phyloP scores from a whole-genome alignment of 768 basidiomycete genomes.

The Leccinum truebloodii region DNA sequence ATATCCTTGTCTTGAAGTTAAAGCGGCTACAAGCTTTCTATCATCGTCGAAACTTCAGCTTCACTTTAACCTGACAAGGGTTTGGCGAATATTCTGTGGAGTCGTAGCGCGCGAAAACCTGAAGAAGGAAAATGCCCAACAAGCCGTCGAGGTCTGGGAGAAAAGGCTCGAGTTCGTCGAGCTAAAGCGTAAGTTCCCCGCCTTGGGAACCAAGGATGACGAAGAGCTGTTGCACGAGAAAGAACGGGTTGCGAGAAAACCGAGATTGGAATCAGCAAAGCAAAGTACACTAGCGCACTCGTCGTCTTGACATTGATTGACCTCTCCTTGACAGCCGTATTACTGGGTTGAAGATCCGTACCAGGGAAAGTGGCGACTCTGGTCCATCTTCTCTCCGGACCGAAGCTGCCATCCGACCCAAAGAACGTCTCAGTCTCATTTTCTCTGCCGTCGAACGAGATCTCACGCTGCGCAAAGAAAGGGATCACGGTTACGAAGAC shows the following conservation, averaged over 20 bases:
- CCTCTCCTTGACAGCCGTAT: conserved; percentile 38
- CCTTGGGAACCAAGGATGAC: conserved; percentile 61
- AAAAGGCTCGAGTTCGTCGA: conserved; percentile 73
- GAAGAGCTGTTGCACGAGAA: conserved; percentile 77
- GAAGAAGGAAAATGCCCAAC: conserved; percentile 66
- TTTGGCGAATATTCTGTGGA: background rate
- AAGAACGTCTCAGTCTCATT: conserved; percentile 63
- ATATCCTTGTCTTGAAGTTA: background rate
- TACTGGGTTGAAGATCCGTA: conserved; percentile 53
- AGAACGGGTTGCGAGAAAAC: conserved; percentile 61
- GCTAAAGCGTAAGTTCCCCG: conserved; percentile 74
- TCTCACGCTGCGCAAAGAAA: conserved; percentile 64
- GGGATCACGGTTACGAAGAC: conserved; percentile 86
- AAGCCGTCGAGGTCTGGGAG: conserved; percentile 74
- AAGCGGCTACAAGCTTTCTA: background rate
- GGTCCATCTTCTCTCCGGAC: conserved; percentile 39
- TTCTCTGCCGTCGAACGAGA: conserved; percentile 56
- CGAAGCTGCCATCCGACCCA: conserved; percentile 59
- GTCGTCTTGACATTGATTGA: background rate
- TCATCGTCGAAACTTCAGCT: background rate
- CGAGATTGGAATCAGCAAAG: conserved; percentile 37
- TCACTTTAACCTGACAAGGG: background rate
- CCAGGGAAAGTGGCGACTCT: conserved; percentile 45
- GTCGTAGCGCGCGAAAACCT: conserved; percentile 70
- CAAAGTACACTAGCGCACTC: background rate